Base-by-base conservation (phyloP, 1,284 basidiomycete genomes). In the Rhodotorula sp. region DNA sequence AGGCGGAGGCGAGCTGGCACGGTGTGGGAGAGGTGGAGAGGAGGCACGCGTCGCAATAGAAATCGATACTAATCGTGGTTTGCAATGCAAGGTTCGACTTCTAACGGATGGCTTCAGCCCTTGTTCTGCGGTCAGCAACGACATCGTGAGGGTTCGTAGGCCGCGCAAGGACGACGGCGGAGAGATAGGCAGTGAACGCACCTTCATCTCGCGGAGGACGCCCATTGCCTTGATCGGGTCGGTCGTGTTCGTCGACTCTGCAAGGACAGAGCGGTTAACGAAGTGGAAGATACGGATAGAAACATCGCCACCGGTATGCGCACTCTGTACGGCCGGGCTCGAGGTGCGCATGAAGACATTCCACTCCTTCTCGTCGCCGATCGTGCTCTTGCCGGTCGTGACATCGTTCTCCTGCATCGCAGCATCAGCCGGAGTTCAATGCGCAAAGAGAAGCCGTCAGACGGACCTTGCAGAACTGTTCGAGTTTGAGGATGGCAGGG, bases 281-380 rank as follows among this genome's bases (percentile, higher is more conserved):
- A 51, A 7, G 18, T 11, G 31, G 37, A 24, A 59, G 22, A 15
- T 1, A 16, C 34, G 34, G 34, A 34, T 34, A 34, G 34, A 10
- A 34, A 10, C 34, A 10, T 10, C 34, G 34, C 34, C 5, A 34
- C 34, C 34, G 34, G 34, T 34, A 34, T 16, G 44, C 62, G 26
- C 28, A 67, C 71, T 65, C 53, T 67, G 64, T 0, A 76, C 75
- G 6, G 59, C 64, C 18, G 61, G 64, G 10, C 62, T 60, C 26
- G 61, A 53, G 5, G 67, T 57, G 31, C 89, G 84, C 88, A 92
- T 90, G 78, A 92, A 92, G 13, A 89, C 86, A 79, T 92, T 92
- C 88, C 89, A 91, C 72, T 86, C 82, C 58, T 89, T 90, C 82
- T 94, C 92, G 74, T 94, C 88, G 0, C 84, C 88, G 62, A 94